phyloP scores from a whole-genome alignment of 2,329 filamentous ascomycete species.

The Ceratocystis cubensis region DNA sequence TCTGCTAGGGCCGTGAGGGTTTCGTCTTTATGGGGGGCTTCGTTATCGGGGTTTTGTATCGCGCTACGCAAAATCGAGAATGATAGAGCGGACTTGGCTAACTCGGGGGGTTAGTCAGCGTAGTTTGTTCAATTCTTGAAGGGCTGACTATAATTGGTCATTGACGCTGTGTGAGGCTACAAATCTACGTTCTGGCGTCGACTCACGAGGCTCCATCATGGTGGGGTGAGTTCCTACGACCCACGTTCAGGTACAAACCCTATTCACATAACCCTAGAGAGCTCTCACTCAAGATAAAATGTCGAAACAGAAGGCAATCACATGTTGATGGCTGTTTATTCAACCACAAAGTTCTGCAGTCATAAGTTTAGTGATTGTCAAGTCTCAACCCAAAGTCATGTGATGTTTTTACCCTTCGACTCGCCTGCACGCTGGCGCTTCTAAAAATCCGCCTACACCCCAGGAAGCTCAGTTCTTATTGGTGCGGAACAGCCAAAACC shows the following conservation, averaged over 20 bases:
- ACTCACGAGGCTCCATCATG: conserved; percentile 8
- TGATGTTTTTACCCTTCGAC: background rate
- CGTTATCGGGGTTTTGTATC: background rate
- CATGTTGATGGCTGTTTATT: background rate
- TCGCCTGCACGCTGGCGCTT: background rate
- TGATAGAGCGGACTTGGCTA: conserved; percentile 2
- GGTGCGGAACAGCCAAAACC: conserved; percentile 8
- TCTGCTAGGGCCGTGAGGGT: background rate
- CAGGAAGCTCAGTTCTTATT: conserved; percentile 13
- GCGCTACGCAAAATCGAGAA: background rate
- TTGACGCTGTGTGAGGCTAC: background rate
- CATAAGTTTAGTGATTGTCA: background rate
- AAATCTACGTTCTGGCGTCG: background rate
- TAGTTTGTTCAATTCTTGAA: background rate
- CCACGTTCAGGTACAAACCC: background rate
- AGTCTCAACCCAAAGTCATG: background rate
- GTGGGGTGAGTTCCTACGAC: conserved; percentile 12
- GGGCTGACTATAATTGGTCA: background rate
- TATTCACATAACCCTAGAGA: background rate
- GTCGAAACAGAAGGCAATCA: background rate
- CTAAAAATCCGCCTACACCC: background rate
- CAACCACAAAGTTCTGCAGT: background rate
- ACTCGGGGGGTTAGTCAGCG: background rate
- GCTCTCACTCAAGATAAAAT: background rate
- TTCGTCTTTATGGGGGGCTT: background rate